Base-by-base conservation (phyloP, 352 stramenopile species). In the Pythium rhizo-oryzae region DNA sequence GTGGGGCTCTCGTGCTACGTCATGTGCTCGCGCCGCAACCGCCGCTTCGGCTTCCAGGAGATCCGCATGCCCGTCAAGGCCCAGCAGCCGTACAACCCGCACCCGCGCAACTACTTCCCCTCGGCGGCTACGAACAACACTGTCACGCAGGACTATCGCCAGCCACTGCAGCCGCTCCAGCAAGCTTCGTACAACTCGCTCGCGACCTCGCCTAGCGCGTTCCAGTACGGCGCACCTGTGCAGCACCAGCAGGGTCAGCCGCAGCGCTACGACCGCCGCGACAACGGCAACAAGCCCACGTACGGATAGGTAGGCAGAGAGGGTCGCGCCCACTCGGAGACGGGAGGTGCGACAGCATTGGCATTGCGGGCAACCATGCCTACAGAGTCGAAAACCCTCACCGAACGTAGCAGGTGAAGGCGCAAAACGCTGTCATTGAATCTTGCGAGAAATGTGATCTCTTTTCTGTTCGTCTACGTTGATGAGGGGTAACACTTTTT, bases 61-160 rank as follows among this genome's bases (percentile, higher is more conserved):
- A 94, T 94, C 59, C 88, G 84, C 21, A 94, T 94, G 87, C 87
- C 87, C 2, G 69, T 94, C 68, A 87, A 86, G 53, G 78, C 85
- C 65, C 72, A 79, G 56, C 82, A 91, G 61, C 81, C 81, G 52
- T 92, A 90, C 77, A 94, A 92, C 62, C 81, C 87, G 59, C 83
- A 93, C 75, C 83, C 83, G 49, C 82, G 85, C 62, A 91, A 93
- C 78, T 91, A 90, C 71, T 84, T 59, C 37, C 37, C 61, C 18
- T 4, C 60, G 23, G 24, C 57, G 30, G 13, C 28, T 28, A 61
- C 39, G 53, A 60, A 52, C 54, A 56, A 65, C 46, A 57, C 28
- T 1, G 47, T n/a, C 19, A 16, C 30, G 5, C 56, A 61, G 41
- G 47, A 68, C 44, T 68, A 53, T 52, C 51, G 59, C 35, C 66